A percentile compares a stretch with the other conserved stretches of the same genome.
These are phyloP conservation scores for Xylaria castorea DNA, from an alignment of 495 filamentous ascomycete species.

Conservation along the genomic window DNA sequence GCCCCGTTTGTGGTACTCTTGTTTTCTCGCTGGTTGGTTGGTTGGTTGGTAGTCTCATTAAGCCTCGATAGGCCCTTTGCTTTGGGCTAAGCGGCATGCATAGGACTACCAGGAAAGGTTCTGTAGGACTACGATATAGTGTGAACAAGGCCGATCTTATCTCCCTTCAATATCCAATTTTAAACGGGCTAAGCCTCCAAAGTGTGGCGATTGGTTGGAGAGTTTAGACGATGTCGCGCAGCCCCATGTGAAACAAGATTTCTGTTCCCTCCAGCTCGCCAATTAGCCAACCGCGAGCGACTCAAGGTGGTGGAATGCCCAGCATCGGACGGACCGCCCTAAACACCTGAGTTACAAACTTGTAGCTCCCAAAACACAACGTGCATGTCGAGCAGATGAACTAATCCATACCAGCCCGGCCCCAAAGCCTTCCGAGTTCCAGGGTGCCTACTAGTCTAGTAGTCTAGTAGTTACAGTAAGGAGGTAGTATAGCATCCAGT, in stretches of 20 bases:
- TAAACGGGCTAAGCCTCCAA: not conserved
- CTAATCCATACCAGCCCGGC: not conserved
- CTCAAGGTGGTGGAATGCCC: not conserved
- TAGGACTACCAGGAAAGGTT: not conserved
- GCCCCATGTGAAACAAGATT: not conserved
- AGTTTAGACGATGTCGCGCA: not conserved
- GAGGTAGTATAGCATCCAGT: not conserved
- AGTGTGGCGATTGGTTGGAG: not conserved
- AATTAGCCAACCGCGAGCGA: not conserved
- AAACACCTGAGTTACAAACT: not conserved
- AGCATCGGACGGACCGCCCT: not conserved
- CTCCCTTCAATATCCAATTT: not conserved
- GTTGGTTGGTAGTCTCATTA: too few species aligned
- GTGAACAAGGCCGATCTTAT: too few species aligned
- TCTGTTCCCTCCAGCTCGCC: not conserved
- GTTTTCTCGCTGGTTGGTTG: not conserved
- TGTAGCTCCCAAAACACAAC: not conserved
- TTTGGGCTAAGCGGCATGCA: not conserved
- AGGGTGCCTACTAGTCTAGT: not conserved
- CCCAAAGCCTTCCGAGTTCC: not conserved
- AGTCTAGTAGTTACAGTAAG: too few species aligned
- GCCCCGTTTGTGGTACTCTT: not conserved
- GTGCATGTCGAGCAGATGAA: not conserved
- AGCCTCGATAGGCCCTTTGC: too few species aligned
- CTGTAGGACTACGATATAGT: not conserved